Percentiles rank a stretch among this genome's conserved stretches.
Evolutionary conservation across 31 red algal species (phyloP).

Genomic region (Odonthalia washingtoniensis): DNA sequence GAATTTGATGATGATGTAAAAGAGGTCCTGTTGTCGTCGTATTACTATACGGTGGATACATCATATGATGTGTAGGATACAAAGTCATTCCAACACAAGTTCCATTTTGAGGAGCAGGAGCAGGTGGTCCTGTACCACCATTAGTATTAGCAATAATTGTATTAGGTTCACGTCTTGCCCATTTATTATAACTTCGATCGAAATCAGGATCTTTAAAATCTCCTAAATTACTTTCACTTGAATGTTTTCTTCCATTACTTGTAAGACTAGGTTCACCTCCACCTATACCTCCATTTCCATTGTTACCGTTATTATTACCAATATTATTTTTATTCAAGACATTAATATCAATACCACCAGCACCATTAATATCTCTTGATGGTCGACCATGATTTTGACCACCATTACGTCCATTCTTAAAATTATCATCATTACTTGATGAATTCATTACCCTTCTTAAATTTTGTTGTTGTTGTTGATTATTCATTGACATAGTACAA

Average conservation of each 20-base stretch:
- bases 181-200: constrained; percentile 75
- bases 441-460: neutral
- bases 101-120: no score
- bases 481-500: neutral
- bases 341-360: neutral
- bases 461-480: neutral
- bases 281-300: neutral
- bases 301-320: neutral
- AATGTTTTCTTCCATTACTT: neutral
- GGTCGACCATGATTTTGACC: neutral
- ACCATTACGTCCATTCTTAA: neutral
- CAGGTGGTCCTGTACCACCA: no score
- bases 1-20: constrained; percentile 32
- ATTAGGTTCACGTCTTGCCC: constrained; percentile 43
- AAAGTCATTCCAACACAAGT: no score
- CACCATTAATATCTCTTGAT: neutral
- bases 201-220: constrained; percentile 78
- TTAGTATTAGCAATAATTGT: no score
- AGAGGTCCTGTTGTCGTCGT: no score
- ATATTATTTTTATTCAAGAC: constrained; percentile 6
- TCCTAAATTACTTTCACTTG: constrained; percentile 3
- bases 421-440: neutral
- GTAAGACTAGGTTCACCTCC: neutral
- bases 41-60: no score
- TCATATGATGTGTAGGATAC: no score